Percentiles rank a stretch among this genome's conserved stretches.
Conservation (phyloP, 148 eudicot species). For the Dianthus caryophyllus region DNA sequence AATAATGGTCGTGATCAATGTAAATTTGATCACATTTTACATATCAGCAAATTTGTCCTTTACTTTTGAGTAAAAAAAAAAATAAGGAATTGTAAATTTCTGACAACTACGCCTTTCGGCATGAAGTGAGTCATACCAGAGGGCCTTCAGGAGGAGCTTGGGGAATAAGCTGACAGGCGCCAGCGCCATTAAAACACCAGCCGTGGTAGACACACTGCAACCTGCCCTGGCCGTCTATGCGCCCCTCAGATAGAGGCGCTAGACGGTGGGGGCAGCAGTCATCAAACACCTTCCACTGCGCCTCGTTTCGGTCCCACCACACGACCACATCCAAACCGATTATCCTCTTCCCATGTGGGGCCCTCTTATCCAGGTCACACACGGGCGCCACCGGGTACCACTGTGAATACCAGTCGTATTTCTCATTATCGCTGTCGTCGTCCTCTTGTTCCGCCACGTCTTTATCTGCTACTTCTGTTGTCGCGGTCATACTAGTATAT, state of each 20-base stretch:
- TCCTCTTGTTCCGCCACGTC: not conserved
- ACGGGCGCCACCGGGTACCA: constrained; percentile 70
- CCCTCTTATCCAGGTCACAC: constrained; percentile 69
- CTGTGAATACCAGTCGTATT: constrained; percentile 63
- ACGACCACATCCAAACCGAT: constrained; percentile 63
- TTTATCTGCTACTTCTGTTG: not conserved
- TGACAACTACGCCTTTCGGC: no score
- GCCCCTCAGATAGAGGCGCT: constrained; percentile 78
- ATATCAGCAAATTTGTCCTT: no score
- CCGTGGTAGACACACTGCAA: constrained; percentile 88
- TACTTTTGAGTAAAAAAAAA: no score
- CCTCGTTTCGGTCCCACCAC: constrained; percentile 67
- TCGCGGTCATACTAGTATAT: not conserved
- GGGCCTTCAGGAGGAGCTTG: constrained; percentile 75
- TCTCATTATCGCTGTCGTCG: constrained; percentile 4
- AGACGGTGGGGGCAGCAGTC: constrained; percentile 79
- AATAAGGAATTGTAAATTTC: no score
- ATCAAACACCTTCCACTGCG: constrained; percentile 66
- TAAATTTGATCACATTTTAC: no score
- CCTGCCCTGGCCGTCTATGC: constrained; percentile 81
- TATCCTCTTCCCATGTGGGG: constrained; percentile 59
- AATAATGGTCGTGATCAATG: no score
- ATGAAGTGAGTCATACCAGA: constrained; percentile 26
- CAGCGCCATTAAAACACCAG: constrained; percentile 72
- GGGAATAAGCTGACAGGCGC: constrained; percentile 67